Evolutionary conservation across 2,329 filamentous ascomycete species (phyloP), one percentile per base, ranked within the genome.

Genomic region (Fusarium staphyleae): DNA sequence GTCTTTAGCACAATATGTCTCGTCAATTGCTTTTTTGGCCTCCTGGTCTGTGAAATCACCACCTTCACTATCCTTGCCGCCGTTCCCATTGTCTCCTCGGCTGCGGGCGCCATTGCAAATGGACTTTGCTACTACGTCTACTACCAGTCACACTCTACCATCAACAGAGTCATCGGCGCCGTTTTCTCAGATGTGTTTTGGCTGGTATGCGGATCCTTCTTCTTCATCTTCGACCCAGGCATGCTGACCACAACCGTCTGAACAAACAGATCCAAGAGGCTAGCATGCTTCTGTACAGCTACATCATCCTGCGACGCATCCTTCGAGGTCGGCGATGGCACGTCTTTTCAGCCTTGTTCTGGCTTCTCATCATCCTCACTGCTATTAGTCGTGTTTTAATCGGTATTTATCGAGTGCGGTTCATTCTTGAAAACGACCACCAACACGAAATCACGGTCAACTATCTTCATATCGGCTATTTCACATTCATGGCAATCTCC

Each of bases 321-420:
- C 72, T 84, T 1, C 77, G 75, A 46, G 76, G 77, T 43, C 59
- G 53, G 13, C 62, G 66, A 15, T 68, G 70, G 48, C 70, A 74
- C 3, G 67, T 81, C 10, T 84, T 83, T 53, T 74, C 78, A 35
- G 66, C 66, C 3, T 75, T 87, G 3, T 81, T 87, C 57, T 87
- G 84, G 55, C 79, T 78, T 0, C 81, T 87, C 36, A 71, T 87
- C 36, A 71, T 77, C 2, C 71, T 82, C 14, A 81, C 85, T 22
- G 68, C 72, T 2, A 69, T 78, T 1, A 77, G 84, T 29, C 78
- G 82, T 48, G 64, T 78, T 7, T 53, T 62, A n/a, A 76, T 78
- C 19, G 60, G 72, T 4, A 55, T 69, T 11, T 67, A 64, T 11
- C 70, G 75, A 2, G 62, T 70, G 4, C 62, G 56, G 9, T 65